phyloP scores from a whole-genome alignment of 176 grass and related monocot genomes.

The Echinochloa phyllopogon region DNA sequence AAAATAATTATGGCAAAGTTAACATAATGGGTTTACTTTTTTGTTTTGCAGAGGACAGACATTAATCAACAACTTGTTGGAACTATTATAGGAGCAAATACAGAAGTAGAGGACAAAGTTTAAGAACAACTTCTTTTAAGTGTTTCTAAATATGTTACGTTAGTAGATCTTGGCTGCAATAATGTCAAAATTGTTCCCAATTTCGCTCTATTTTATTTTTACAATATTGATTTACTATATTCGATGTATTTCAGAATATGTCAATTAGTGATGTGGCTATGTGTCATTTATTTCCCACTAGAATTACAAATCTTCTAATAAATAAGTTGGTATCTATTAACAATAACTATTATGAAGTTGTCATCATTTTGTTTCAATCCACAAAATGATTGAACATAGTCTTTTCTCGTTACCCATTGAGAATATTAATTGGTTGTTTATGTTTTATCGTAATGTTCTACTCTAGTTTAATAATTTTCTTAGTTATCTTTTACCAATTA shows the following conservation, averaged over 20 bases:
- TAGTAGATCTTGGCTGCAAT: slow-evolving; percentile 92
- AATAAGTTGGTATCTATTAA: not conserved
- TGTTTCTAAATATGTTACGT: slow-evolving; percentile 85
- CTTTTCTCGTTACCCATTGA: not conserved
- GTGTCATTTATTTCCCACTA: not conserved
- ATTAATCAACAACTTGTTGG: slow-evolving; percentile 90
- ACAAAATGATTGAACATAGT: not conserved
- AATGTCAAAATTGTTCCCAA: slow-evolving; percentile 74
- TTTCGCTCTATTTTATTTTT: slow-evolving; percentile 18
- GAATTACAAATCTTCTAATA: not conserved
- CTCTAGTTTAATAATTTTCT: too few species aligned
- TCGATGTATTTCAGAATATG: not conserved
- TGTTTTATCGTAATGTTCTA: not conserved
- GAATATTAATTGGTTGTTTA: not conserved
- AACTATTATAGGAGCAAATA: slow-evolving; percentile 71
- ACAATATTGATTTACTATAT: not conserved
- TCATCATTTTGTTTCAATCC: not conserved
- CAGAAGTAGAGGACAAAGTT: slow-evolving; percentile 67
- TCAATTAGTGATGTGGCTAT: not conserved
- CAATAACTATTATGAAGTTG: not conserved
- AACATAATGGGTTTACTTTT: not conserved
- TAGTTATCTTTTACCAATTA: too few species aligned
- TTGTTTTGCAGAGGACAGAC: slow-evolving; percentile 56
- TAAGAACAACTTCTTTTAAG: slow-evolving; percentile 70
- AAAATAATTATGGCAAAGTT: not conserved